Evolutionary conservation across 2,329 filamentous ascomycete species (phyloP), one percentile per base, ranked within the genome.

Genomic region (Neobulgaria alba): DNA sequence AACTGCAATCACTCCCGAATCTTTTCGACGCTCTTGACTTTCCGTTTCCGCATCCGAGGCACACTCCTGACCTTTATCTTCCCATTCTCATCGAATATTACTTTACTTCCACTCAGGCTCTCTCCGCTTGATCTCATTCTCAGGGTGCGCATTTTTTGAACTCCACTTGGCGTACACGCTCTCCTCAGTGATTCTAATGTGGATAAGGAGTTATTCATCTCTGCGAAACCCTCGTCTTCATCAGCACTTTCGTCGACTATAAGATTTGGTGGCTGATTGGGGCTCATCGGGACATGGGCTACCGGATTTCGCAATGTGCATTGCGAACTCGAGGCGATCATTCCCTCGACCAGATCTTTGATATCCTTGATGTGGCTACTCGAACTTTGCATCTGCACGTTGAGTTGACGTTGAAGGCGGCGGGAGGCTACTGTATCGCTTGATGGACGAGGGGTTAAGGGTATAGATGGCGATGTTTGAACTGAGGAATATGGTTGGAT

Each of bases 211-310:
- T 48, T 42, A 12, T 45, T 46, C 30, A 45, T 42, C 15, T 56
- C 52, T 1, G 18, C 33, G 33, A 53, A 56, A 0, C 52, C 53
- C 17, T 56, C 53, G 17, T 56, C 53, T 10, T 51, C 47, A 12
- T 52, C 45, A 29, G n/a, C n/a, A n/a, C n/a, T n/a, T n/a, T n/a
- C n/a, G n/a, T n/a, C n/a, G n/a, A n/a, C n/a, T n/a, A n/a, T n/a
- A n/a, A n/a, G 15, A 20, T 21, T 32, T 21, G 41, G 36, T 30
- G 35, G 42, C 10, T 38, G 39, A 26, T 34, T 44, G 16, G 7
- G 41, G 29, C 3, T 26, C 21, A 2, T 47, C 33, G 9, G 49
- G 14, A 4, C 40, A 23, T 30, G 41, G 39, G 19, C 12, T 7
- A 26, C 23, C 12, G 23, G 23, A 26, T n/a, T n/a, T n/a, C 33